Evolutionary conservation across 2,329 filamentous ascomycete species (phyloP).

Genomic region (Aspergillus quadrilineatus): DNA sequence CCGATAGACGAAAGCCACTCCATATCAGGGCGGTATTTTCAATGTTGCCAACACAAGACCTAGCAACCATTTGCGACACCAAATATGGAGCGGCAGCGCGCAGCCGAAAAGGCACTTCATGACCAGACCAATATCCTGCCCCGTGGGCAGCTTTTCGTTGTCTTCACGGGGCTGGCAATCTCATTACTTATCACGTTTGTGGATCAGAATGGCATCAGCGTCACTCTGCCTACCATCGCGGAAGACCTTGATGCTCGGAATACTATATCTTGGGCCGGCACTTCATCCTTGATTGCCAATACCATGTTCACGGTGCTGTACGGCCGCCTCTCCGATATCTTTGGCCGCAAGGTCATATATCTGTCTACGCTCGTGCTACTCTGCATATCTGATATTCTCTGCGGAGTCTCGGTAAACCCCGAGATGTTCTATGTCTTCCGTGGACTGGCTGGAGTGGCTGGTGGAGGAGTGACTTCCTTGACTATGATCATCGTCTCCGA

Average conservation of each 20-base stretch:
- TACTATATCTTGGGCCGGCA: slow-evolving; percentile 68
- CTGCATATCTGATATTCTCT: slow-evolving; percentile 58
- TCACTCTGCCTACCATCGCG: slow-evolving; percentile 55
- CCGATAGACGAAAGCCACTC: not conserved
- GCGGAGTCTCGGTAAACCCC: slow-evolving; percentile 56
- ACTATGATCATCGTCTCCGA: slow-evolving; percentile 64
- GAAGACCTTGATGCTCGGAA: slow-evolving; percentile 46
- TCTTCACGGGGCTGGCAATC: slow-evolving; percentile 54
- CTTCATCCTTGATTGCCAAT: slow-evolving; percentile 66
- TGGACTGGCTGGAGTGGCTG: slow-evolving; percentile 59
- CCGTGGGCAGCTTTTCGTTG: slow-evolving; percentile 44
- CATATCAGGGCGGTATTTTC: not conserved
- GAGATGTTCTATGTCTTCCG: slow-evolving; percentile 63
- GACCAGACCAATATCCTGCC: slow-evolving; percentile 62
- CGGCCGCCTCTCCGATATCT: slow-evolving; percentile 61
- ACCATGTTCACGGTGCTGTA: slow-evolving; percentile 66
- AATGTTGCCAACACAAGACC: not conserved
- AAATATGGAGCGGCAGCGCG: slow-evolving; percentile 35
- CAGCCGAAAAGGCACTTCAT: slow-evolving; percentile 49
- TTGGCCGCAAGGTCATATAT: slow-evolving; percentile 60
- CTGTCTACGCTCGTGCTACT: slow-evolving; percentile 55
- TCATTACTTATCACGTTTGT: slow-evolving; percentile 57
- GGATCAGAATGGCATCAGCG: slow-evolving; percentile 58
- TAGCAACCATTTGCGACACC: not conserved
- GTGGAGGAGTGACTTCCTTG: slow-evolving; percentile 60